These are phyloP conservation scores for Didymella lethalis DNA, from an alignment of 2,329 filamentous ascomycete species.

Conservation along the genomic window DNA sequence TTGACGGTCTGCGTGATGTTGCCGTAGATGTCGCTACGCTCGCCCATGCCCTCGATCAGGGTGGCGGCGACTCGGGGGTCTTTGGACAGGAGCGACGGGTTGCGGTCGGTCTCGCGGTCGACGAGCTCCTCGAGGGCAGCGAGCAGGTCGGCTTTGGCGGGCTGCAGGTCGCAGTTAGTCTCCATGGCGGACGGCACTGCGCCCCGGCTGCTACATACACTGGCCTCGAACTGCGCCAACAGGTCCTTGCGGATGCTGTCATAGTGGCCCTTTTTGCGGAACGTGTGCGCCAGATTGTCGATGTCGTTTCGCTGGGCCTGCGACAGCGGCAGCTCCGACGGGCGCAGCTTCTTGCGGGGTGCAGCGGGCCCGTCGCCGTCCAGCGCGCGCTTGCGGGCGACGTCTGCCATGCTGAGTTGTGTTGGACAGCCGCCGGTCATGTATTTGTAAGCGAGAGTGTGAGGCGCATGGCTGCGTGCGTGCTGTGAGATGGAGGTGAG, in stretches of 20 bases:
- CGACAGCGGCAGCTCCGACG: constrained; percentile 76
- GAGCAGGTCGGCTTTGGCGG: constrained; percentile 72
- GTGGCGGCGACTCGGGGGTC: constrained; percentile 77
- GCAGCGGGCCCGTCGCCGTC: constrained; percentile 42
- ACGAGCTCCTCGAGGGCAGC: constrained; percentile 73
- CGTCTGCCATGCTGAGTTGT: constrained; percentile 42
- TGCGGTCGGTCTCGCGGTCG: constrained; percentile 76
- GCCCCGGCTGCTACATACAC: constrained; percentile 56
- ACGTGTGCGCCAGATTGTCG: constrained; percentile 77
- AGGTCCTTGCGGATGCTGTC: constrained; percentile 79
- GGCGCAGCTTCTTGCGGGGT: constrained; percentile 69
- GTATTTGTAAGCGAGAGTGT: constrained; percentile 12
- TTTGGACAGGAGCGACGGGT: constrained; percentile 74
- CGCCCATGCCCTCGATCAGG: constrained; percentile 79
- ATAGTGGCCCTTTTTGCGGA: constrained; percentile 87
- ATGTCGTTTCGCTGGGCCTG: constrained; percentile 77
- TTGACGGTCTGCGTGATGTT: constrained; percentile 73
- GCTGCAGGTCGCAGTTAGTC: constrained; percentile 56
- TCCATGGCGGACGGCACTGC: not conserved
- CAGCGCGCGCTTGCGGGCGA: constrained; percentile 42
- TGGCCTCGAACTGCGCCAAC: constrained; percentile 76
- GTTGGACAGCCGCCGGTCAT: constrained; percentile 1
- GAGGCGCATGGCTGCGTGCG: constrained; percentile 8
- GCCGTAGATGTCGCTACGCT: constrained; percentile 78
- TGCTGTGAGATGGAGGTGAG: constrained; percentile 7